phyloP scores from a whole-genome alignment of 78 protist species.

The Anaeramoeba flamelloides region DNA sequence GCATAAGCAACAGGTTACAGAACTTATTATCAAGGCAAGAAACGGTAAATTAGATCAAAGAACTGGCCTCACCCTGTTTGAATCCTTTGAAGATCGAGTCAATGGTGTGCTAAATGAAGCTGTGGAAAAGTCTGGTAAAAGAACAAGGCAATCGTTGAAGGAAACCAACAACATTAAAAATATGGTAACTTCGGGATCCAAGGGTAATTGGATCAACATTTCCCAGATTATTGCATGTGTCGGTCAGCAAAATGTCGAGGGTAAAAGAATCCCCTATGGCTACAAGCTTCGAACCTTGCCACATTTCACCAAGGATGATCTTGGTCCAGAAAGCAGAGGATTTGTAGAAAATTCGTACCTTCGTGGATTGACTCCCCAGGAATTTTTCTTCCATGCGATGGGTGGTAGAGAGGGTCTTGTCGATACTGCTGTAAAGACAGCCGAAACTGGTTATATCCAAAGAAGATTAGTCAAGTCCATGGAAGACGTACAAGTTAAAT shows the following conservation, averaged over 20 bases:
- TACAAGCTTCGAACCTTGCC: constrained; percentile 90
- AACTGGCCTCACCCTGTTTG: constrained; percentile 68
- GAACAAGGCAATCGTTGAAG: neutral
- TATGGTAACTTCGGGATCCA: constrained; percentile 93
- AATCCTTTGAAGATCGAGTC: constrained; percentile 85
- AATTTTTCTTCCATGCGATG: constrained; percentile 98
- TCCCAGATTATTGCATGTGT: constrained; percentile 98
- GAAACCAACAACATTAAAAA: constrained; percentile 62
- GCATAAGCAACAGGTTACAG: constrained; percentile 41
- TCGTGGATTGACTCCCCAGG: constrained; percentile 79
- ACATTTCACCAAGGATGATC: constrained; percentile 87
- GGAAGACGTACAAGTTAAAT: constrained; percentile 68
- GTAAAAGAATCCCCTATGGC: constrained; percentile 92
- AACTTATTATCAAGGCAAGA: constrained; percentile 37
- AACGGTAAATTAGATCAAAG: constrained; percentile 9
- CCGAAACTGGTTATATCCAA: constrained; percentile 97
- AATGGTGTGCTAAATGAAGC: constrained; percentile 79
- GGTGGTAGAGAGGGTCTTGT: constrained; percentile 94
- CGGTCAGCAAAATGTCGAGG: constrained; percentile 99
- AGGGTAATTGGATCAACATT: constrained; percentile 90
- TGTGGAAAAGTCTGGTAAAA: constrained; percentile 59
- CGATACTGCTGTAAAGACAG: constrained; percentile 98
- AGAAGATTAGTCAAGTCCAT: constrained; percentile 73
- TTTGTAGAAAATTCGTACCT: constrained; percentile 91
- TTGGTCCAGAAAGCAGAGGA: constrained; percentile 79